A percentile compares a stretch with the other conserved stretches of the same genome.
Conservation (phyloP, 805 yeast species). For the Jamesozyma rosinii region DNA sequence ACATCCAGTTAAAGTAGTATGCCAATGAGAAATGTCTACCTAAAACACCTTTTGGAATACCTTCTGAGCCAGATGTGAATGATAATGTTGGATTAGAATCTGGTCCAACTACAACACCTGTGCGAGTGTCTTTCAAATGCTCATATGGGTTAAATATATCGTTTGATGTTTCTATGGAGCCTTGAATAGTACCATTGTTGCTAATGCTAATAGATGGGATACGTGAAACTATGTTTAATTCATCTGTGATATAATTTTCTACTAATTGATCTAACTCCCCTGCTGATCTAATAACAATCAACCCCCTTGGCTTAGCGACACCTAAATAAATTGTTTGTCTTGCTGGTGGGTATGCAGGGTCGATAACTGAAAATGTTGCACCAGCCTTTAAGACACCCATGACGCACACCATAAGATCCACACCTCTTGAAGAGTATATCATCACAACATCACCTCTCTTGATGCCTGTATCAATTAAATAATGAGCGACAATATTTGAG, state of each 20-base stretch:
- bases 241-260: conserved; percentile 62
- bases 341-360: conserved; percentile 98
- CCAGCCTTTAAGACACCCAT: conserved; percentile 98
- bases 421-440: conserved; percentile 97
- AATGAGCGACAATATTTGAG: conserved; percentile 87
- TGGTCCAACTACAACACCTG: conserved; percentile 93
- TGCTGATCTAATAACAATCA: conserved; percentile 84
- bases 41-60: conserved; percentile 95
- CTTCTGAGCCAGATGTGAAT: conserved; percentile 96
- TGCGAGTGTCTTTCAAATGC: conserved; percentile 43
- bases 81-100: conserved; percentile 95
- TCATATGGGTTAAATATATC: conserved; percentile 47
- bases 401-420: conserved; percentile 91
- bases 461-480: conserved; percentile 71
- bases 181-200: conserved; percentile 69
- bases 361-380: conserved; percentile 95
- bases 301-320: conserved; percentile 88
- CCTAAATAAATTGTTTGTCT: conserved; percentile 88
- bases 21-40: conserved; percentile 97
- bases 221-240: conserved; percentile 61
- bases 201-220: conserved; percentile 70
- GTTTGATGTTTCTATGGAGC: conserved; percentile 28
- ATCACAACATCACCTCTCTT: conserved; percentile 88
- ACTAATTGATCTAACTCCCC: conserved; percentile 74
- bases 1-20: conserved; percentile 98